Base-by-base conservation (phyloP, 768 basidiomycete genomes). In the Boletus fagicola region DNA sequence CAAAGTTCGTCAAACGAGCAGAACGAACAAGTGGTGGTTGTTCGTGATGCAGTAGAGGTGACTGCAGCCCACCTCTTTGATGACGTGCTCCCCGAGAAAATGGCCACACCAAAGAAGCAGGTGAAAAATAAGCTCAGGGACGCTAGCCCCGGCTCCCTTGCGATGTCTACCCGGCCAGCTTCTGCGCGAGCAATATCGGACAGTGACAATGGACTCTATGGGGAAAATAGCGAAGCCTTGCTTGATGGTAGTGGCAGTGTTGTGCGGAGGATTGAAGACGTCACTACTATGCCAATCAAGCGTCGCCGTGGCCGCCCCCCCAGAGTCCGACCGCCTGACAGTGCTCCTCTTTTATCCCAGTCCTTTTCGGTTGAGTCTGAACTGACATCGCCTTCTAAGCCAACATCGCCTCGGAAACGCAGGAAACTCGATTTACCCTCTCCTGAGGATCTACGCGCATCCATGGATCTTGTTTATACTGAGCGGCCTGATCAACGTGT, bases 341-440 rank as follows among this genome's bases (percentile, higher is more conserved):
- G 53, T 28, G 18, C 26, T 10, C 39, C 47, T 26, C 18, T 10
- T 39, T 40, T 35, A 31, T 20, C 51, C 7, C 54, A 42, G 35
- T 24, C 59, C 38, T 38, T 55, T 46, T 26, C 49, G 31, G 54
- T 49, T 3, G 65, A 61, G 28, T 33, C 53, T n/a, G 33, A 46
- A 47, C 49, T 52, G 33, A 51, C 59, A 26, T 59, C 60, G 24
- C 54, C 64, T 5, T 52, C 68, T 31, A 65, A 60, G 54, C 35
- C 65, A 33, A 8, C 61, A 30, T 63, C 75, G 7, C 67, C 75
- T 44, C 73, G 76, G 56, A 84, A 84, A 68, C 77, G 81, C 43
- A 71, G 76, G 64, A 75, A 76, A 59, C 66, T 78, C 6, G 76
- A 77, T 51, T 76, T 74, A 1, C 71, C 77, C 51, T 28, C 59